A percentile compares a stretch with the other conserved stretches of the same genome.
phyloP scores from a whole-genome alignment of 2,329 filamentous ascomycete genomes.

The Nemania serpens region DNA sequence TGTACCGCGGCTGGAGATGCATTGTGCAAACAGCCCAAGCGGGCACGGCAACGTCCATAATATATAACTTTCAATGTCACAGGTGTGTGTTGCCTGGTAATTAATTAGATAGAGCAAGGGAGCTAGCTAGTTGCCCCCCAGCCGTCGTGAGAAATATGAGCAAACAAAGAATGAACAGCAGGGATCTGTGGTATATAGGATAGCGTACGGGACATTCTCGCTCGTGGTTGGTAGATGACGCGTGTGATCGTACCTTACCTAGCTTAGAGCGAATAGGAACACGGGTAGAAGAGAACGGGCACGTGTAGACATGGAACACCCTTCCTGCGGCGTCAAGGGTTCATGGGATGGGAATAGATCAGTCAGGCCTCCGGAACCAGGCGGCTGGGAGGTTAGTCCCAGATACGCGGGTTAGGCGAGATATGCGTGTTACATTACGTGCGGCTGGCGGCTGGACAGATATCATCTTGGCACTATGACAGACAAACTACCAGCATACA shows the following conservation, averaged over 20 bases:
- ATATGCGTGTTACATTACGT: too few species aligned
- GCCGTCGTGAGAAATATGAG: neutral
- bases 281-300: neutral
- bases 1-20: neutral
- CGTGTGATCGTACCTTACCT: neutral
- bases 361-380: neutral
- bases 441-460: too few species aligned
- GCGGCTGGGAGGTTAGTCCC: too few species aligned
- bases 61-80: slow-evolving; percentile 6
- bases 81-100: neutral
- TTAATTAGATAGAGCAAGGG: too few species aligned
- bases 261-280: neutral
- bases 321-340: too few species aligned
- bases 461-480: too few species aligned
- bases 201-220: slow-evolving; percentile 3
- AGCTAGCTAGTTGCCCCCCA: too few species aligned
- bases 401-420: neutral
- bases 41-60: neutral
- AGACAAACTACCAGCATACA: too few species aligned
- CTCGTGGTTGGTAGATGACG: slow-evolving; percentile 5
- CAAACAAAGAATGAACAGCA: neutral
- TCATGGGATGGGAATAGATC: slow-evolving; percentile 1
- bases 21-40: neutral
- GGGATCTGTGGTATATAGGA: neutral
- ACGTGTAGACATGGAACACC: slow-evolving; percentile 1